Base-by-base conservation (phyloP, 305 asterid species). In the Striga hermonthica region DNA sequence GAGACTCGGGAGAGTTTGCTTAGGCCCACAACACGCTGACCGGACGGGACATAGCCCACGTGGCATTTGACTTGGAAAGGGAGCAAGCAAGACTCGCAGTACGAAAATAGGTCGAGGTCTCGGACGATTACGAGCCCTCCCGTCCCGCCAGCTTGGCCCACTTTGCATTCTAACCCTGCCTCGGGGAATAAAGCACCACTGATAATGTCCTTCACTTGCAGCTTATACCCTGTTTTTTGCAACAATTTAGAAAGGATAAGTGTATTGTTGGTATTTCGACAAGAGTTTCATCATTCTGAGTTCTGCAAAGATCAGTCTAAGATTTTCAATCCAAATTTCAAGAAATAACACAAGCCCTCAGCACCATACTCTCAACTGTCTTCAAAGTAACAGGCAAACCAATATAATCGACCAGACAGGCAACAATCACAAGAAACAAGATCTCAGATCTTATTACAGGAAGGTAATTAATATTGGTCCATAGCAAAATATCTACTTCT, bases 91-190 rank as follows among this genome's bases (percentile, higher is more conserved):
- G 94, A 87, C 75, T 90, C 97, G 14, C 98, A 93, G 36, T 88
- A 84, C 0, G 98, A 90, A 78, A 87, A 93, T 69, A 90, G 83
- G 74, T 93, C 92, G 13, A 93, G 83, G 81, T 93, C 97, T 49
- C 98, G 91, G 36, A 93, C 98, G 45, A 90, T 69, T 59, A 93
- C 97, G 47, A 93, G 97, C 65, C 97, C 98, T 4, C 98, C 98
- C 1, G 76, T 79, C 58, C 98, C 98, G 45, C 97, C 97, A 14
- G 95, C 97, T 52, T 84, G 85, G 1, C 97, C 98, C 10, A 76
- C 69, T 61, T 80, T 88, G 77, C 71, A 79, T 64, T 87, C 98
- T 49, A 87, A 56, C 35, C 98, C 98, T 61, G 87, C 83, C 76
- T 93, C 98, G 0, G 95, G 96, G 77, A 93, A 93, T 73, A 93